Conservation (phyloP, 2,329 filamentous ascomycete species). For the Raffaelea ambrosiae region DNA sequence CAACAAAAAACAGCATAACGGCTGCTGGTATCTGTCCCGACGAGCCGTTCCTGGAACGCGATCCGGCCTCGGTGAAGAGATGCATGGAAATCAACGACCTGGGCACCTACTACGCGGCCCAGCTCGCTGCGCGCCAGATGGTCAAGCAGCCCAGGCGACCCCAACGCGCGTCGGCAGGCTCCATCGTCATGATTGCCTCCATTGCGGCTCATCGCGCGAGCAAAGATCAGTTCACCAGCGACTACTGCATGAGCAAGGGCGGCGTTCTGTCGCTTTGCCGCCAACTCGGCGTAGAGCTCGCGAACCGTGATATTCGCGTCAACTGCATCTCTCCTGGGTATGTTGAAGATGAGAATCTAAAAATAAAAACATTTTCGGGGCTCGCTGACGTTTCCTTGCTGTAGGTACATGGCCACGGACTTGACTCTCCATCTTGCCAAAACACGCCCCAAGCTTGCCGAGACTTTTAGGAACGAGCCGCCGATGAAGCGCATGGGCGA, state of each 20-base stretch:
- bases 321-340: conserved; percentile 61
- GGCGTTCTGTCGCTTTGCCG: conserved; percentile 59
- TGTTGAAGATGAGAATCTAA: too few species aligned
- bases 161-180: background rate
- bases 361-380: too few species aligned
- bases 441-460: conserved; percentile 1
- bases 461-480: conserved; percentile 1
- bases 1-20: background rate
- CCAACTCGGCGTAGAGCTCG: conserved; percentile 62
- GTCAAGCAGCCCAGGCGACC: conserved; percentile 1
- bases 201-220: conserved; percentile 3
- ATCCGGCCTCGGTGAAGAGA: background rate
- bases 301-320: conserved; percentile 53
- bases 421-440: conserved; percentile 6
- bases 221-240: conserved; percentile 4
- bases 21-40: conserved; percentile 3
- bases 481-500: conserved; percentile 7
- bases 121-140: conserved; percentile 5
- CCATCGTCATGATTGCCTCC: conserved; percentile 4
- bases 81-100: conserved; percentile 4
- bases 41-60: conserved; percentile 3
- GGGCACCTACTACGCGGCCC: conserved; percentile 4
- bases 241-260: conserved; percentile 42
- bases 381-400: too few species aligned
- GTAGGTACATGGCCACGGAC: conserved; percentile 9